phyloP scores from a whole-genome alignment of 1,284 basidiomycete genomes.

The Naganishia albida region DNA sequence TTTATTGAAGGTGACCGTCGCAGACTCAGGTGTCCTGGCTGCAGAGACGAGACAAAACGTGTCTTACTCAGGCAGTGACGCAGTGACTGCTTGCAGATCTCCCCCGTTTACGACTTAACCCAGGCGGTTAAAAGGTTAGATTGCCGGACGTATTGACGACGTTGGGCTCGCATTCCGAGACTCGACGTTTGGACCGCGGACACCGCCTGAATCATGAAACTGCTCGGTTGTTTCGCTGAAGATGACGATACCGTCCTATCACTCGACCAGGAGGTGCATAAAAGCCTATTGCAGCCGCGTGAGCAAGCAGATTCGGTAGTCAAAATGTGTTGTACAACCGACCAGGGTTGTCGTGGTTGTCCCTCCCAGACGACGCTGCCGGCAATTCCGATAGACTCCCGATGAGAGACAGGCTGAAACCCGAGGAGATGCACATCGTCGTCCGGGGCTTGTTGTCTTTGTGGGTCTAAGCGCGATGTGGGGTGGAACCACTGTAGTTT shows the following conservation, averaged over 20 bases:
- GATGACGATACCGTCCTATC: constrained; percentile 12
- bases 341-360: constrained; percentile 6
- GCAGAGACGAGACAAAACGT: not conserved
- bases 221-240: constrained; percentile 21
- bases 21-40: not conserved
- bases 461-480: not conserved
- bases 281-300: constrained; percentile 26
- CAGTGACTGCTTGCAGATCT: constrained; percentile 1
- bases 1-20: not conserved
- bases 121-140: not conserved
- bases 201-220: constrained; percentile 20
- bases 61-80: constrained; percentile 1
- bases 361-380: constrained; percentile 3
- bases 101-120: not conserved
- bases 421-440: constrained; percentile 1
- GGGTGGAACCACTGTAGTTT: not conserved
- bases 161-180: not conserved
- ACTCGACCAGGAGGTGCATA: not conserved
- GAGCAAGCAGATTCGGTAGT: not conserved
- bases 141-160: constrained; percentile 2
- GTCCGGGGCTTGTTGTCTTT: not conserved
- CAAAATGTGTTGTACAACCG: not conserved
- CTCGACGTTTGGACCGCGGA: constrained; percentile 4
- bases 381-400: constrained; percentile 7
- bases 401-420: constrained; percentile 2